These are phyloP conservation scores for Coniochaeta hoffmannii DNA, from an alignment of 2,329 filamentous ascomycete genomes.

Conservation along the genomic window DNA sequence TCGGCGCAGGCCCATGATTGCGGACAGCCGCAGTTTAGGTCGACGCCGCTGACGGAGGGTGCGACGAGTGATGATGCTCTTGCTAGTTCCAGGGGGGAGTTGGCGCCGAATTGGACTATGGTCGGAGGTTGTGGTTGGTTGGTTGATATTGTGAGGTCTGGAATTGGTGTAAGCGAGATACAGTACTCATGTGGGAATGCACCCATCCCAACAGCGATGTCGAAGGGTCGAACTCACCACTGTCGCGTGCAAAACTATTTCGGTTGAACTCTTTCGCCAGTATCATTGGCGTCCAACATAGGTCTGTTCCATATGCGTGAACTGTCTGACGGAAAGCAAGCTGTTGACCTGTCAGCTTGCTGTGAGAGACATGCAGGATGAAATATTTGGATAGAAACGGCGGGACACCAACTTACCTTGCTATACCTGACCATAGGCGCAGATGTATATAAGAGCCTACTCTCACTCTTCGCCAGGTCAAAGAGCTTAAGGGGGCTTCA, in stretches of 20 bases:
- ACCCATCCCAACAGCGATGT: too few species aligned
- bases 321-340: constrained; percentile 64
- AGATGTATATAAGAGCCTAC: constrained; percentile 48
- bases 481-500: constrained; percentile 52
- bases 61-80: constrained; percentile 55
- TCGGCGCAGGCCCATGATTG: constrained; percentile 67
- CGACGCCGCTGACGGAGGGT: constrained; percentile 56
- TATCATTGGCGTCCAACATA: constrained; percentile 68
- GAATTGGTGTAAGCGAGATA: background rate
- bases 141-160: constrained; percentile 56
- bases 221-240: constrained; percentile 45
- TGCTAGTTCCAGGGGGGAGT: constrained; percentile 51
- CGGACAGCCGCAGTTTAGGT: constrained; percentile 67
- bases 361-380: background rate
- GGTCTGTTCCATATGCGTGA: constrained; percentile 55
- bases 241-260: constrained; percentile 50
- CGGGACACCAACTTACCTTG: constrained; percentile 31
- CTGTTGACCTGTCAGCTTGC: constrained; percentile 26
- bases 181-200: background rate
- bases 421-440: constrained; percentile 65
- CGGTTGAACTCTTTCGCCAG: constrained; percentile 63
- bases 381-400: background rate
- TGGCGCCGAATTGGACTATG: constrained; percentile 62
- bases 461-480: constrained; percentile 41
- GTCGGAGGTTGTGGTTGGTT: constrained; percentile 45